Conservation (phyloP, 2,329 filamentous ascomycete species). For the Canariomyces notabilis region DNA sequence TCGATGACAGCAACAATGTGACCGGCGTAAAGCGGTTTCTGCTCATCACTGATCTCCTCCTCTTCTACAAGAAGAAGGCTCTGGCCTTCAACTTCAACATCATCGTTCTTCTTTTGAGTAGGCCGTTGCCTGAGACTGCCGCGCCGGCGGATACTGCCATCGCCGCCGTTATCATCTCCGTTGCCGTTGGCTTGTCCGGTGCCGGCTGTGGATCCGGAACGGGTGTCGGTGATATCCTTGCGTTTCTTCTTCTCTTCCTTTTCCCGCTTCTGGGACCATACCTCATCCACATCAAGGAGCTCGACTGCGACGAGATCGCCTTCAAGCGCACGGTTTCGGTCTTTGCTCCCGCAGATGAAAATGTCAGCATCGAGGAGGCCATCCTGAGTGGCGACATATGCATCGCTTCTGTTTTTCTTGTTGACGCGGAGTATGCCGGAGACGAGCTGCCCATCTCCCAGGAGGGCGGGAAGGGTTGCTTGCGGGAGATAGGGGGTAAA, state of each 20-base stretch:
- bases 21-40: conserved; percentile 94
- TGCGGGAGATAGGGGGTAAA: conserved; percentile 98
- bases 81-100: conserved; percentile 97
- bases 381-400: conserved; percentile 92
- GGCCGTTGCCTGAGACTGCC: conserved; percentile 94
- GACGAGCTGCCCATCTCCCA: conserved; percentile 88
- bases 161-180: conserved; percentile 57
- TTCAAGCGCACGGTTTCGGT: conserved; percentile 93
- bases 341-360: conserved; percentile 99
- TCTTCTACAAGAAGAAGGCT: conserved; percentile 95
- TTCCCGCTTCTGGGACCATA: conserved; percentile 97
- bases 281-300: conserved; percentile 94
- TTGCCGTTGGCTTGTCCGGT: conserved; percentile 59
- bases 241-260: conserved; percentile 99
- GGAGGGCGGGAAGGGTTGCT: conserved; percentile 82
- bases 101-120: conserved; percentile 99
- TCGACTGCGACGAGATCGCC: conserved; percentile 94
- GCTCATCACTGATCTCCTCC: conserved; percentile 97
- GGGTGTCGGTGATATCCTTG: conserved; percentile 94
- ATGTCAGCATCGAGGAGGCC: conserved; percentile 89
- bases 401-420: conserved; percentile 99
- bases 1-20: conserved; percentile 97
- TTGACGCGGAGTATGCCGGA: conserved; percentile 96
- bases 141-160: conserved; percentile 84
- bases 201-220: conserved; percentile 69